A percentile compares a stretch with the other conserved stretches of the same genome.
These are phyloP conservation scores for Cryptococcus sp. DNA, from an alignment of 1,284 basidiomycete genomes.

Conservation along the genomic window DNA sequence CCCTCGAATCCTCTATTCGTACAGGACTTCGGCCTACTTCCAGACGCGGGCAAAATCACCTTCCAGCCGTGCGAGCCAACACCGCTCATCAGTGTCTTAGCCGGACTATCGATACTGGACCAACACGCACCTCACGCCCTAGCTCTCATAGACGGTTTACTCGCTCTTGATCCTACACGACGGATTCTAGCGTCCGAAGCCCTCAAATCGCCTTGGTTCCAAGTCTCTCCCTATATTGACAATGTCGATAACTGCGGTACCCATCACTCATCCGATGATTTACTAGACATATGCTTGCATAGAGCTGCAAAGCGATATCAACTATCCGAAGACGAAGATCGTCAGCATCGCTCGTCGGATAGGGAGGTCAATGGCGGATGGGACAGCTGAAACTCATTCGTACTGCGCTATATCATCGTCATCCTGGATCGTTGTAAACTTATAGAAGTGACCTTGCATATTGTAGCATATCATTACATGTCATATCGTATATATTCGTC, in stretches of 20 bases:
- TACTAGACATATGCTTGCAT: not conserved
- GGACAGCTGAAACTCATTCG: not conserved
- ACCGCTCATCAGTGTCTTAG: not conserved
- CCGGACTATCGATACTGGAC: not conserved
- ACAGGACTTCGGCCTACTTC: slow-evolving; percentile 32
- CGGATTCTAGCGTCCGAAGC: slow-evolving; percentile 1
- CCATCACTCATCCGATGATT: too few species aligned
- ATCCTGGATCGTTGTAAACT: not conserved
- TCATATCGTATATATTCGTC: too few species aligned
- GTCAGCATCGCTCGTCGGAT: not conserved
- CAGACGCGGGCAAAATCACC: slow-evolving; percentile 40
- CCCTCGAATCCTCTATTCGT: too few species aligned
- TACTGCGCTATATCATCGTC: not conserved
- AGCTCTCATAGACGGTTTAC: not conserved
- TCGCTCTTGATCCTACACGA: slow-evolving; percentile 3
- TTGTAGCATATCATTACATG: not conserved
- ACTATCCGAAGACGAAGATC: not conserved
- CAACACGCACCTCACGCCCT: not conserved
- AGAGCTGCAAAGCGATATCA: not conserved
- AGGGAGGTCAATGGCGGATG: not conserved
- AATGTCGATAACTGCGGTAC: too few species aligned
- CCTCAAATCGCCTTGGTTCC: slow-evolving; percentile 7
- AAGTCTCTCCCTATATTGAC: too few species aligned
- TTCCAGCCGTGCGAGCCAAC: slow-evolving; percentile 26
- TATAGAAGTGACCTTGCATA: not conserved